Percentiles rank a stretch among this genome's conserved stretches.
Conservation (phyloP, 306 rosid species). For the Ormosia emarginata region DNA sequence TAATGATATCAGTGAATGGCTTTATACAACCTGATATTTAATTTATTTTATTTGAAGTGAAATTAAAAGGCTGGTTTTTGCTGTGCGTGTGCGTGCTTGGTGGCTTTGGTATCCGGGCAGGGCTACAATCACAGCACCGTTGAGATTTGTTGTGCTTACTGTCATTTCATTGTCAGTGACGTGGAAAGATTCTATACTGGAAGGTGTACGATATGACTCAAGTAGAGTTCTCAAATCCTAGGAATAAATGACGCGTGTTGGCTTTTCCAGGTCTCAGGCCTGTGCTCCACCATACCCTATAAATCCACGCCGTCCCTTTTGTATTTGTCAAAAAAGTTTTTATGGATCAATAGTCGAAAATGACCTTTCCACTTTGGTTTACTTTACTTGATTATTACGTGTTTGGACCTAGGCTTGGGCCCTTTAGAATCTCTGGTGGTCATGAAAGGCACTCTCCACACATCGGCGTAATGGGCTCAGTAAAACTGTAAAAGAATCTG, state of each 20-base stretch:
- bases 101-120: conserved; percentile 19
- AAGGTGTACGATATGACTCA: conserved; percentile 24
- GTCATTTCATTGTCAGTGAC: conserved; percentile 20
- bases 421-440: no score
- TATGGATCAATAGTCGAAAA: no score
- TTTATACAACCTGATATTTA: no score
- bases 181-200: not conserved
- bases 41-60: not conserved
- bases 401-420: no score
- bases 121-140: not conserved
- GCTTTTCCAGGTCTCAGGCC: not conserved
- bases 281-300: not conserved
- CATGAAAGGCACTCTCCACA: no score
- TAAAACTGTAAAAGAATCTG: no score
- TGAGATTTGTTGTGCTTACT: conserved; percentile 26
- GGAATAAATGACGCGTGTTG: conserved; percentile 34
- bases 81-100: conserved; percentile 9
- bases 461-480: no score
- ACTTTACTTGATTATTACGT: not conserved
- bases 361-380: no score
- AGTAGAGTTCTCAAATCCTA: not conserved
- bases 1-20: not conserved
- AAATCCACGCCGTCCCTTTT: conserved; percentile 16
- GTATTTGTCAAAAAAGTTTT: not conserved
- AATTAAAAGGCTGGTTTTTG: conserved; percentile 31